Percentiles rank a stretch among this genome's conserved stretches.
Evolutionary conservation across 176 grass and related monocot genomes (phyloP).

Genomic region (Ensete ventricosum): DNA sequence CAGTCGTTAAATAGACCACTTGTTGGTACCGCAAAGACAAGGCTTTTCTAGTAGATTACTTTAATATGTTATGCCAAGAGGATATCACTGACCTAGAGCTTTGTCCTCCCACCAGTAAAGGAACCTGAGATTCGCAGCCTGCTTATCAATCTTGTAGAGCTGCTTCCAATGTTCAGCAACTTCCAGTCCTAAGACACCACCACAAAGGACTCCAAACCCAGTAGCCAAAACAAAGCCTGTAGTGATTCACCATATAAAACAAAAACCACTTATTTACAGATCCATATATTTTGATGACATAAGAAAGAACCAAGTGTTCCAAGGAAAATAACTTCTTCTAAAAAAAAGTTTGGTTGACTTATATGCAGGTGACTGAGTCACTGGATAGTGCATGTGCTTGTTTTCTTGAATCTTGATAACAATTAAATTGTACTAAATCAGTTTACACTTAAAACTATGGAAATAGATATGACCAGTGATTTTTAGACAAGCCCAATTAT

Average conservation of each 20-base stretch:
- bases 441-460: too few species aligned
- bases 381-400: too few species aligned
- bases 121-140: constrained; percentile 76
- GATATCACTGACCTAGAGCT: constrained; percentile 54
- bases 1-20: too few species aligned
- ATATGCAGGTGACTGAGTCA: too few species aligned
- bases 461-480: too few species aligned
- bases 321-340: background rate
- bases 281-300: background rate
- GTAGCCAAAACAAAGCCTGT: constrained; percentile 70
- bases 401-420: too few species aligned
- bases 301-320: background rate
- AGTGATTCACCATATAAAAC: background rate
- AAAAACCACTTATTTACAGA: constrained; percentile 4
- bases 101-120: constrained; percentile 99
- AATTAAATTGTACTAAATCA: too few species aligned
- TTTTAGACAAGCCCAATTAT: too few species aligned
- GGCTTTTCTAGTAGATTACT: too few species aligned
- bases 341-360: background rate
- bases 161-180: constrained; percentile 91
- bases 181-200: constrained; percentile 69
- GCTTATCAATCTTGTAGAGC: constrained; percentile 92
- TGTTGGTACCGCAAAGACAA: too few species aligned
- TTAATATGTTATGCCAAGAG: background rate
- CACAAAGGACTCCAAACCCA: constrained; percentile 67